phyloP scores from a whole-genome alignment of 768 basidiomycete genomes.

The Lactarius quietus region DNA sequence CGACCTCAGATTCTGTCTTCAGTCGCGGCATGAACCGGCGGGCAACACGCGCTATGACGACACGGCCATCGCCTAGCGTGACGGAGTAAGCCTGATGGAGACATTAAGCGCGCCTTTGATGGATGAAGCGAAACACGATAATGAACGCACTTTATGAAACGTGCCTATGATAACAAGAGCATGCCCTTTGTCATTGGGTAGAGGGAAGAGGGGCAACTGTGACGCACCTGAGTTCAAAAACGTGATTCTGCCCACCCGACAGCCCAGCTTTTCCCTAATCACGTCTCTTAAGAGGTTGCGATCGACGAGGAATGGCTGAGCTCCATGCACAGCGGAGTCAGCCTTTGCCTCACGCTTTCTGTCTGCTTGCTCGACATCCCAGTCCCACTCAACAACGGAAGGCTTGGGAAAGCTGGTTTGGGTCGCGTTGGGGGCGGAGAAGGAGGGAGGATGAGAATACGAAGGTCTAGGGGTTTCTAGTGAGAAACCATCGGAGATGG shows the following conservation, averaged over 20 bases:
- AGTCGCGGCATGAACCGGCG: slow-evolving; percentile 82
- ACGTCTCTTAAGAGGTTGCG: slow-evolving; percentile 71
- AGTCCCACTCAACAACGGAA: slow-evolving; percentile 55
- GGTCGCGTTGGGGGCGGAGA: slow-evolving; percentile 3
- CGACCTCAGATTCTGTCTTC: slow-evolving; percentile 85
- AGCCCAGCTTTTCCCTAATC: slow-evolving; percentile 63
- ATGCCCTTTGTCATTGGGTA: slow-evolving; percentile 8
- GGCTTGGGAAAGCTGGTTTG: too few species aligned
- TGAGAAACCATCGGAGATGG: slow-evolving; percentile 6
- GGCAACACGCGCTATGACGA: slow-evolving; percentile 76
- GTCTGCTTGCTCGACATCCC: slow-evolving; percentile 70
- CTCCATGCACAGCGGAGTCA: slow-evolving; percentile 58
- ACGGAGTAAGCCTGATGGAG: slow-evolving; percentile 66
- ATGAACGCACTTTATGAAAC: slow-evolving; percentile 67
- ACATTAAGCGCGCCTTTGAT: slow-evolving; percentile 1
- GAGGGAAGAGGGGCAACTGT: slow-evolving; percentile 20
- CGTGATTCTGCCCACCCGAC: slow-evolving; percentile 62
- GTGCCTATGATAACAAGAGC: slow-evolving; percentile 49
- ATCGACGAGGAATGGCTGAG: slow-evolving; percentile 72
- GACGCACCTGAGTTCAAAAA: slow-evolving; percentile 73
- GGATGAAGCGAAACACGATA: slow-evolving; percentile 18
- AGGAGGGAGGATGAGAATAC: neutral
- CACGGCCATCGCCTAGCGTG: slow-evolving; percentile 54
- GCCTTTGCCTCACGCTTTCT: slow-evolving; percentile 58
- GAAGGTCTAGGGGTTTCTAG: slow-evolving; percentile 8